Base-by-base conservation (phyloP, 2,329 filamentous ascomycete species). In the Thielaviopsis euricoi region DNA sequence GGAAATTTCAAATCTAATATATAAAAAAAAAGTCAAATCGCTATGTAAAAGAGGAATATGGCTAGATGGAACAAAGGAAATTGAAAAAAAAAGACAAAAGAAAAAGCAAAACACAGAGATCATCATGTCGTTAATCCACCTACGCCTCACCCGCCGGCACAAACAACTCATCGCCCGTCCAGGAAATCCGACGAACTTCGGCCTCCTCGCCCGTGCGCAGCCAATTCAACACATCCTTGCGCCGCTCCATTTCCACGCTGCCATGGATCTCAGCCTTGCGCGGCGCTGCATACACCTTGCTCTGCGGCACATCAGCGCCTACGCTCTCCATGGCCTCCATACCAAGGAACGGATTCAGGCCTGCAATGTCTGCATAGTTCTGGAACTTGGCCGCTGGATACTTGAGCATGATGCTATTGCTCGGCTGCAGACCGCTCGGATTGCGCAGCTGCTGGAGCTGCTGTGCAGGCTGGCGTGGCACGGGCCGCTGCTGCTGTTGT, bases 291-390 rank as follows among this genome's bases (percentile, higher is more conserved):
- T 43, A 43, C 6, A 43, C 37, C 13, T 43, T 43, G 17, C 37
- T 43, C 37, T 43, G 37, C 37, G 37, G 37, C 37, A 43, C 37
- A 4, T 43, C 37, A 2, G 37, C 37, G 37, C 21, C 22, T 21
- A 53, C 57, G 25, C n/a, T 26, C 7, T 46, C 43, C 13, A 21
- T 43, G 25, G 7, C 9, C 21, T 55, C n/a, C 13, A 53, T 54
- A 7, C 43, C 55, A 3, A 53, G 55, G 37, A 60, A 62, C 13
- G 61, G 61, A 22, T 62, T 62, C 13, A 53, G 21, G 33, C 29
- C 51, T 1, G 61, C 60, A 46, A 62, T 60, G 19, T 62, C 60
- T 15, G 60, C 54, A 52, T 62, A 62, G 54, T 62, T 55, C 53
- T 62, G 61, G 29, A 60, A 40, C 21, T 61, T 56, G 22, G 61